Evolutionary conservation across 768 basidiomycete species (phyloP), one percentile per base, ranked within the genome.

Genomic region (Rubroboletus satanas): DNA sequence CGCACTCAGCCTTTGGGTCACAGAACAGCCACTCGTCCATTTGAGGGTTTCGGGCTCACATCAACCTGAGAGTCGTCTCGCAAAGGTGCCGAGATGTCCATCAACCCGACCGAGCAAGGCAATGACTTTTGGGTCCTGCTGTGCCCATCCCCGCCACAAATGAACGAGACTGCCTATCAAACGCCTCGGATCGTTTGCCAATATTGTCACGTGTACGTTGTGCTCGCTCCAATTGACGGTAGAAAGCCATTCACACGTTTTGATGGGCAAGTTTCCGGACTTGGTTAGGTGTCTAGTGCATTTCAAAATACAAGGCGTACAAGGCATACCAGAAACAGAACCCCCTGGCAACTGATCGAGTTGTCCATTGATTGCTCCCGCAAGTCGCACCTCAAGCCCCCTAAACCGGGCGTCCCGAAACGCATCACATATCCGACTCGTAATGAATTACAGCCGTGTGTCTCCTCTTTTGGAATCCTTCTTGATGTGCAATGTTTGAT

Each of bases 261-360:
- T 35, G 36, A 48, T 61, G 32, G 17, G 7, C 23, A 8, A 32
- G 6, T 28, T 44, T 42, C 44, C 12, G 10, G 32, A 23, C 10
- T 23, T 28, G 58, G n/a, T 33, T 21, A 15, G 28, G 36, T n/a
- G 28, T 18, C 38, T 45, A 5, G 29, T 18, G 33, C 10, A 28
- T n/a, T 49, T 15, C 45, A 47, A 56, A 46, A 35, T 45, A 49
- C 49, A 47, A 49, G 32, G 41, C 5, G 46, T 28, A 35, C 37
- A 21, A 43, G 14, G 31, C 37, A 15, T 31, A 7, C 23, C 44
- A 42, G 28, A 28, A 32, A 35, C 36, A 23, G 2, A 29, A 31
- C 12, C 5, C 23, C 29, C 41, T 47, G 38, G 12, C 21, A 35
- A 49, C 32, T 15, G 14, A 42, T 18, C 47, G 21, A 26, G 10